These are phyloP conservation scores for Penicillium nucicola DNA, from an alignment of 495 filamentous ascomycete species.

Conservation along the genomic window DNA sequence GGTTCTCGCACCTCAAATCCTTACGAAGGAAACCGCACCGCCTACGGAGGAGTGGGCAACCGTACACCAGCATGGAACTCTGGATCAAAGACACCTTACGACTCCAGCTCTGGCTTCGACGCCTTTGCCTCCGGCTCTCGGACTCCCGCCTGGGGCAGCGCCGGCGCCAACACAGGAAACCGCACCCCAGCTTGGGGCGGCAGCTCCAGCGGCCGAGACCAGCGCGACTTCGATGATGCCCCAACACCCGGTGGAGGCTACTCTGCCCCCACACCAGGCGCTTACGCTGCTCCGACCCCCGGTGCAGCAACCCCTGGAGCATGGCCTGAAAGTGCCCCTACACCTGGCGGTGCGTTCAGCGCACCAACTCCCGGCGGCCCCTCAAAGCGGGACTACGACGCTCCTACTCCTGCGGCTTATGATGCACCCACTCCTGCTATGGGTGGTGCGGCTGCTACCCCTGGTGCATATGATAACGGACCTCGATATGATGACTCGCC, in stretches of 20 bases:
- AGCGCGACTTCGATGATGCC: slow-evolving; percentile 53
- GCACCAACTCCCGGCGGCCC: slow-evolving; percentile 54
- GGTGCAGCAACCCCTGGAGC: slow-evolving; percentile 76
- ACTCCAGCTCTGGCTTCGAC: slow-evolving; percentile 56
- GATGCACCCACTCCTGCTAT: slow-evolving; percentile 80
- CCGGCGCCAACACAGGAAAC: slow-evolving; percentile 42
- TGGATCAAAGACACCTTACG: slow-evolving; percentile 71
- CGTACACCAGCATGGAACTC: slow-evolving; percentile 57
- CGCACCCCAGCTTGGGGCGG: slow-evolving; percentile 51
- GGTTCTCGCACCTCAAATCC: slow-evolving; percentile 72
- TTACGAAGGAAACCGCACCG: slow-evolving; percentile 76
- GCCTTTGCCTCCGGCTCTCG: slow-evolving; percentile 70
- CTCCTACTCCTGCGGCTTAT: slow-evolving; percentile 58
- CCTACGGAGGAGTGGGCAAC: slow-evolving; percentile 56
- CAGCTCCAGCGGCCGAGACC: slow-evolving; percentile 20
- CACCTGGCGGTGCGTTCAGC: slow-evolving; percentile 57
- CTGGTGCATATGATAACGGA: slow-evolving; percentile 63
- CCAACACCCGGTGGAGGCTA: slow-evolving; percentile 72
- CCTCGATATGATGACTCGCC: slow-evolving; percentile 57
- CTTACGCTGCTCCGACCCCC: slow-evolving; percentile 64
- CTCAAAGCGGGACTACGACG: slow-evolving; percentile 48
- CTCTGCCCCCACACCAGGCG: slow-evolving; percentile 49
- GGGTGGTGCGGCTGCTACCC: slow-evolving; percentile 65
- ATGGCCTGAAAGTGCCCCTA: slow-evolving; percentile 61
- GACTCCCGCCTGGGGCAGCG: slow-evolving; percentile 66